These are phyloP conservation scores for Hordeum marinum DNA, from an alignment of 176 grass and related monocot species.

Conservation along the genomic window DNA sequence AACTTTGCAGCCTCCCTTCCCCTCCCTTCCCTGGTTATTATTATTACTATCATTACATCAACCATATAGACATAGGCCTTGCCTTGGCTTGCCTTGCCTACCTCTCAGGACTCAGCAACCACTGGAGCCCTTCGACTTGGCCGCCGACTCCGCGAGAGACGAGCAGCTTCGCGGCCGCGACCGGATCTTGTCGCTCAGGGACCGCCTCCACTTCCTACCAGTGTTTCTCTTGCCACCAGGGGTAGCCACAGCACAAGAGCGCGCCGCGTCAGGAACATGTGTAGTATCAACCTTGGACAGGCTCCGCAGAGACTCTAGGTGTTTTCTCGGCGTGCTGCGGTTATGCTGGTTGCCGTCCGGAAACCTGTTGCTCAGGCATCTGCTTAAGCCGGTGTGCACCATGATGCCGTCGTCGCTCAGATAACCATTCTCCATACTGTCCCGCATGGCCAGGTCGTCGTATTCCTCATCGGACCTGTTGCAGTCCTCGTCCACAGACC, in stretches of 20 bases:
- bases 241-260: conserved; percentile 20
- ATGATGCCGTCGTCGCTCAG: conserved; percentile 44
- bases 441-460: conserved; percentile 72
- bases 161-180: conserved; percentile 33
- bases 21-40: neutral
- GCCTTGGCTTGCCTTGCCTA: conserved; percentile 4
- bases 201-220: conserved; percentile 47
- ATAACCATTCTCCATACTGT: conserved; percentile 56
- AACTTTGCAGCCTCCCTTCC: neutral
- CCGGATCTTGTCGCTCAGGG: conserved; percentile 47
- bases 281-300: conserved; percentile 28
- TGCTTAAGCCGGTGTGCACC: conserved; percentile 28
- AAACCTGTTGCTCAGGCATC: conserved; percentile 22
- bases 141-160: conserved; percentile 10
- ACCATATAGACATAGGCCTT: neutral
- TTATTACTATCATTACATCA: neutral
- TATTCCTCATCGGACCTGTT: conserved; percentile 91
- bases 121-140: conserved; percentile 16
- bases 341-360: conserved; percentile 2
- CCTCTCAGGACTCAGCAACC: conserved; percentile 29
- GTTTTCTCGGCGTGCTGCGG: conserved; percentile 24
- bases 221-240: neutral
- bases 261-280: conserved; percentile 31
- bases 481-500: conserved; percentile 77
- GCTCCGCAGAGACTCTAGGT: conserved; percentile 28